Conservation (phyloP, 2,329 filamentous ascomycete species). For the Stachybotrys chlorohalonatus region DNA sequence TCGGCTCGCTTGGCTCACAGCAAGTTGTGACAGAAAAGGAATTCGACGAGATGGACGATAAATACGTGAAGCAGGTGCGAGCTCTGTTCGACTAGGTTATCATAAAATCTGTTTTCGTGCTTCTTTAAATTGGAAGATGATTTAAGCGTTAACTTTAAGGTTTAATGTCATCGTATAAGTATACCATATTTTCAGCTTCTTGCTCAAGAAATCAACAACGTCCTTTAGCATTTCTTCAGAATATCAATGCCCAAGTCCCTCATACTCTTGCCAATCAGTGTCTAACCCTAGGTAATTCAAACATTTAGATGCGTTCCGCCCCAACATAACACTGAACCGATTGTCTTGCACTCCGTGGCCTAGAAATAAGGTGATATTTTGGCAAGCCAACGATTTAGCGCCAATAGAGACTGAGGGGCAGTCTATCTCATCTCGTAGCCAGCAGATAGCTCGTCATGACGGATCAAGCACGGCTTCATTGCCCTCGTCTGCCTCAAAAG, state of each 20-base stretch:
- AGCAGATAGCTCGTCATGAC: not conserved
- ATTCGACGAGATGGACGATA: not conserved
- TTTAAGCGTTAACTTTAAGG: not conserved
- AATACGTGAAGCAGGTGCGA: not conserved
- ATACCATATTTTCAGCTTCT: not conserved
- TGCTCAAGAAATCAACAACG: slow-evolving; percentile 16
- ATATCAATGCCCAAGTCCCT: slow-evolving; percentile 30
- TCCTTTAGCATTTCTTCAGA: slow-evolving; percentile 24
- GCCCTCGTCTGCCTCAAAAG: not conserved
- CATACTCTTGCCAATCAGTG: slow-evolving; percentile 23
- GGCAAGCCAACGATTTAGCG: not conserved
- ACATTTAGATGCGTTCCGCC: slow-evolving; percentile 16
- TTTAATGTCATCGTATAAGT: not conserved
- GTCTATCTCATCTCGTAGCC: not conserved
- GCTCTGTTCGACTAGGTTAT: not conserved
- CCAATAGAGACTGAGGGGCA: not conserved
- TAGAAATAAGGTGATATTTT: slow-evolving; percentile 27
- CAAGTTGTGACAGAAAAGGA: not conserved
- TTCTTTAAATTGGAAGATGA: not conserved
- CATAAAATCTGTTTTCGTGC: not conserved
- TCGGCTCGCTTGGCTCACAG: not conserved
- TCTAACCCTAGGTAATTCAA: slow-evolving; percentile 19
- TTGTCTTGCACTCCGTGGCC: slow-evolving; percentile 29
- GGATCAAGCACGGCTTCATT: not conserved
- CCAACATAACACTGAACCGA: slow-evolving; percentile 23